Evolutionary conservation across 2,329 filamentous ascomycete species (phyloP), one percentile per base, ranked within the genome.

Genomic region (Sporothrix sp.): DNA sequence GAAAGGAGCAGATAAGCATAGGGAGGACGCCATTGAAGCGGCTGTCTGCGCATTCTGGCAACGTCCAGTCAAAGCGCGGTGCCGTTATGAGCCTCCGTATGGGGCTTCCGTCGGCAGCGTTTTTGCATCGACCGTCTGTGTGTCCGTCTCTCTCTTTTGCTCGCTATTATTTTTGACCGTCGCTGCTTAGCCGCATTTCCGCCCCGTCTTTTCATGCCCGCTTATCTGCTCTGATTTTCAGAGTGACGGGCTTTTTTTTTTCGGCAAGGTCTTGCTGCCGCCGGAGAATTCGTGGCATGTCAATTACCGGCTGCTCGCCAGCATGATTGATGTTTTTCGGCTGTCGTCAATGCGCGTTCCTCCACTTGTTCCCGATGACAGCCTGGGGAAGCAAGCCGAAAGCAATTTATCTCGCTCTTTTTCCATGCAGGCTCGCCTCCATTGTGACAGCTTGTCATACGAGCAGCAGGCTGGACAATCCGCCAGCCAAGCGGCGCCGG

Each of bases 111-210:
- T 28, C 25, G 25, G 25, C 25, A 28, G 10, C 5, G 25, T 28
- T 28, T 28, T 28, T 28, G 10, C 10, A n/a, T 28, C 25, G 10
- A 28, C 10, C 10, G 5, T 28, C 10, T 28, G 25, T 46, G 32
- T 46, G 20, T 27, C 35, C 27, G 20, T 37, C 46, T 25, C 46
- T 48, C 32, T 30, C 37, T 36, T 28, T n/a, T 28, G 18, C 28
- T 21, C 20, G 21, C 5, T 27, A 18, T 3, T n/a, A 11, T 6
- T n/a, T 39, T 39, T 13, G 13, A n/a, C 28, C 42, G 35, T n/a
- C 45, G 45, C 45, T 35, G 45, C 23, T 48, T 48, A 39, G 45
- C 45, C 45, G 35, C n/a, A 20, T 32, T 48, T 9, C 35, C 35
- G 45, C 25, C 23, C 23, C n/a, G 13, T 20, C 9, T 18, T 25